phyloP scores from a whole-genome alignment of 2,329 filamentous ascomycete genomes.

The Phyllosticta citrichinensis region DNA sequence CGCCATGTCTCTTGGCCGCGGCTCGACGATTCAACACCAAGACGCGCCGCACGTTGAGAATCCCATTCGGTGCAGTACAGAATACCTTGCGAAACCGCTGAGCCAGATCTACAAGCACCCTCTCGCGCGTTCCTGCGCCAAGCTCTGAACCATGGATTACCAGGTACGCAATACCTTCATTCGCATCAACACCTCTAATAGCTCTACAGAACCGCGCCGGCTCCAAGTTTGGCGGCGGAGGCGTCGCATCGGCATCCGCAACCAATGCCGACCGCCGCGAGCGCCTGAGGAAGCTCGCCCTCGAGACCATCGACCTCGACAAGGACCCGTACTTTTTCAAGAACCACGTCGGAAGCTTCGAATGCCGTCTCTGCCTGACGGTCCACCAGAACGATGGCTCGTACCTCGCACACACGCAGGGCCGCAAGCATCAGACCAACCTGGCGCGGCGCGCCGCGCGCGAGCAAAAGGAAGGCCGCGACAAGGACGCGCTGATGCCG shows the following conservation, averaged over 20 bases:
- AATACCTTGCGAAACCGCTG: not conserved
- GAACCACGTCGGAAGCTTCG: slow-evolving; percentile 96
- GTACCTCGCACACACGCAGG: slow-evolving; percentile 96
- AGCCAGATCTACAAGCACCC: not conserved
- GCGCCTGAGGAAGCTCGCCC: slow-evolving; percentile 91
- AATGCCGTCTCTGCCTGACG: slow-evolving; percentile 91
- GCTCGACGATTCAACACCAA: not conserved
- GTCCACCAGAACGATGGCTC: slow-evolving; percentile 99
- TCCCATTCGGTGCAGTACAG: not conserved
- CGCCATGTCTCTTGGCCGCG: slow-evolving; percentile 1
- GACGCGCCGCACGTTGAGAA: not conserved
- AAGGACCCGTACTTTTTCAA: slow-evolving; percentile 99
- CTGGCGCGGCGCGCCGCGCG: slow-evolving; percentile 90
- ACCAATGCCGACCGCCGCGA: slow-evolving; percentile 97
- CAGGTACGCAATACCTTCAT: slow-evolving; percentile 3
- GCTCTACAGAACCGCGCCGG: slow-evolving; percentile 70
- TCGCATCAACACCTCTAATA: slow-evolving; percentile 7
- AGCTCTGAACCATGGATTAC: slow-evolving; percentile 9
- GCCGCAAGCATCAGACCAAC: slow-evolving; percentile 98
- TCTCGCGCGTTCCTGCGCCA: not conserved
- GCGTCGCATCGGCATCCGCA: slow-evolving; percentile 84
- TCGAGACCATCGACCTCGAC: slow-evolving; percentile 97
- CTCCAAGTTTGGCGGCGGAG: slow-evolving; percentile 95
- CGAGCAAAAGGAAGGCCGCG: slow-evolving; percentile 80
- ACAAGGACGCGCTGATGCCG: slow-evolving; percentile 57